Evolutionary conservation across 306 rosid species (phyloP), one percentile per base, ranked within the genome.

Genomic region (Prunus padus): DNA sequence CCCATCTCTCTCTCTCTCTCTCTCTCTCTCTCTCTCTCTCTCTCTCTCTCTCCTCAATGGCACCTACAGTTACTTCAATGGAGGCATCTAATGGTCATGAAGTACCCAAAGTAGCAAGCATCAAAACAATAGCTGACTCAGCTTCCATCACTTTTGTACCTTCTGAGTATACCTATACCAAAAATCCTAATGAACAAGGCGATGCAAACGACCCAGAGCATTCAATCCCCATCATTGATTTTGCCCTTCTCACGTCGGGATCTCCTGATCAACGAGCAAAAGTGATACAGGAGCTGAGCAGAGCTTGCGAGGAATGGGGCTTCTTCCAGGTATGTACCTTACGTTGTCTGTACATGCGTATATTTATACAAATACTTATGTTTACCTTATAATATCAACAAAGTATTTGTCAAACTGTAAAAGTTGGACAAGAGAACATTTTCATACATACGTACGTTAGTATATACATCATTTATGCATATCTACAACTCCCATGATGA

Each of bases 251-350:
- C 20, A 72, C 75, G 66, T 57, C 74, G 2, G 46, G 52, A 16
- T 18, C 73, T 14, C 50, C 79, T 0, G 51, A 77, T 22, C 65
- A 80, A 51, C 80, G 83, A 7, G 25, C 77, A 80, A 67, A 80
- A 61, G 15, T 44, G 54, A 61, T 80, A 49, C 69, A 70, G 18
- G 76, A 82, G 8, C 83, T 86, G 8, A 79, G 71, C 45, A 67
- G 44, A 55, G 83, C 81, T n/a, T 83, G 83, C 55, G 30, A 61
- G 12, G 79, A 80, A 13, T 86, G 83, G 89, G 85, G 89, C 30
- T 74, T 72, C 61, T 86, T 83, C 79, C 49, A 54, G 75, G 87
- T 83, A 78, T 26, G 4, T n/a, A 42, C 11, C 8, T 44, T 66
- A 6, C 6, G 6, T 44, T 44, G 11, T 44, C 6, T 10, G 11